Base-by-base conservation (phyloP, 2,329 filamentous ascomycete genomes). In the Dothideomycetidae sp. region DNA sequence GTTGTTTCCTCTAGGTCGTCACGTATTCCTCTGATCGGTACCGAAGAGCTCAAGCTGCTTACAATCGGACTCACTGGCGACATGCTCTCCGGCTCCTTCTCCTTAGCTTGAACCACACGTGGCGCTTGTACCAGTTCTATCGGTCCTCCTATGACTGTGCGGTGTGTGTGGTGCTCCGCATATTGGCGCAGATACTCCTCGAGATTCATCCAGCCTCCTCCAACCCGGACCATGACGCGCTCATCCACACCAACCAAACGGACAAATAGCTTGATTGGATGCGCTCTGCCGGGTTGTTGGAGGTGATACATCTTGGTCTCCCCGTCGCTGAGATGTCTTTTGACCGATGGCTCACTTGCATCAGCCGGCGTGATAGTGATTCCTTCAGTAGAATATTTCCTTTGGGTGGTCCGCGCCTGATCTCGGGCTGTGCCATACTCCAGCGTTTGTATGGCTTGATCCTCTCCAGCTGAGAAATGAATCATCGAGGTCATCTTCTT, bases 191-290 rank as follows among this genome's bases (percentile, higher is more conserved):
- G 68, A 53, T 94, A 98, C 57, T 96, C 90, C 26, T 81, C 88
- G 13, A 98, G 66, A 57, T 98, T 90, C 10, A 86, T 85, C 90
- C 90, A 98, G n/a, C 90, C 90, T 42, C 90, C 90, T 10, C 90
- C 90, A 10, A 98, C 88, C 23, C 90, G 81, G 5, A 98, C 90
- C 90, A 98, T 96, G 43, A 96, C 85, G 36, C 90, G 76, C 57
- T 96, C 85, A 11, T 82, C 83, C 55, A 93, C 85, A 34, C 90
- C 90, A 2, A 98, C 86, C 2, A 85, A 77, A 11, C 90, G 80
- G 36, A 98, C 86, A 51, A 92, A 93, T 4, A 98, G 72, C 59
- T 94, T 96, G 53, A 94, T 86, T 0, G 90, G 90, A 10, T 83
- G 74, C 46, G 90, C 78, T 40, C 82, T 82, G 23, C 79, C 84